Conservation (phyloP, 2,329 filamentous ascomycete species). For the Ascochyta clinopodiicola region DNA sequence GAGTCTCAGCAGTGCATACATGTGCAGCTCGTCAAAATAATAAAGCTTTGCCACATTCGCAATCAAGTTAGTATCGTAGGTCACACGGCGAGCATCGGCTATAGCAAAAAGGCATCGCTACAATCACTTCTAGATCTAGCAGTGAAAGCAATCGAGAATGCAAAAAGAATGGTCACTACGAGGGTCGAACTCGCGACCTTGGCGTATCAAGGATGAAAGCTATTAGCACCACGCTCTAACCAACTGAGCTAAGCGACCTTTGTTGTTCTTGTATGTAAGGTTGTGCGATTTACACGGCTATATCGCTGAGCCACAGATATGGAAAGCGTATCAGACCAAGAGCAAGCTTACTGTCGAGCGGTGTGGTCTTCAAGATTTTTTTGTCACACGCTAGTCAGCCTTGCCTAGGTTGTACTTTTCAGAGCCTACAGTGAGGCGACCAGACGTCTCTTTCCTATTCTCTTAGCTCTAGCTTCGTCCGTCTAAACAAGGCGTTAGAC, state of each 20-base stretch:
- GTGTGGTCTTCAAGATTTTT: neutral
- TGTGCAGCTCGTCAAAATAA: neutral
- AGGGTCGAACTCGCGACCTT: slow-evolving; percentile 33
- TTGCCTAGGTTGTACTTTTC: no score
- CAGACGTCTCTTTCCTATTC: no score
- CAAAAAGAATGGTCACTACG: slow-evolving; percentile 29
- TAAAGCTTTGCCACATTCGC: neutral
- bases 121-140: neutral
- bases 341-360: neutral
- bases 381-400: no score
- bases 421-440: no score
- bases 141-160: neutral
- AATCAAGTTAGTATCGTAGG: neutral
- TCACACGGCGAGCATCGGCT: neutral
- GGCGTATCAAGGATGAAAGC: slow-evolving; percentile 21
- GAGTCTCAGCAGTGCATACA: neutral
- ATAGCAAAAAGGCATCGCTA: neutral
- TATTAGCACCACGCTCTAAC: slow-evolving; percentile 34
- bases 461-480: no score
- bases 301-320: neutral
- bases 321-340: no score
- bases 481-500: no score
- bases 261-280: slow-evolving; percentile 6
- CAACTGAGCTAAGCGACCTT: slow-evolving; percentile 33
- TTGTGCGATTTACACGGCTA: neutral